These are phyloP conservation scores for Annulohypoxylon nitens DNA, from an alignment of 495 filamentous ascomycete genomes.

Conservation along the genomic window DNA sequence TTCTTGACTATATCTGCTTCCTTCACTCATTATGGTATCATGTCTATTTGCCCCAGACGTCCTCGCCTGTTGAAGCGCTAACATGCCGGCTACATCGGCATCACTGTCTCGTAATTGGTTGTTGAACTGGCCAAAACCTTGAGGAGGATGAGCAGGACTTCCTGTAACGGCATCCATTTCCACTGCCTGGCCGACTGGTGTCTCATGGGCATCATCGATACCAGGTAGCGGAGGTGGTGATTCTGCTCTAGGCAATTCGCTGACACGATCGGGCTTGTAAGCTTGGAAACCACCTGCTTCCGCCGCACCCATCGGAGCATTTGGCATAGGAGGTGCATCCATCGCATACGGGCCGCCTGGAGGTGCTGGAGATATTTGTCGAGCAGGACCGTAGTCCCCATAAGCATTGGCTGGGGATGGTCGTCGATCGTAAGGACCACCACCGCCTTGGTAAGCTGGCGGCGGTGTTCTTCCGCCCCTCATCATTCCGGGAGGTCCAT, in stretches of 20 bases:
- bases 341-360: conserved; percentile 54
- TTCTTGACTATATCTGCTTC: conserved; percentile 76
- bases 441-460: conserved; percentile 59
- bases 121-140: conserved; percentile 60
- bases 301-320: conserved; percentile 38
- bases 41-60: conserved; percentile 55
- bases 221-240: conserved; percentile 75
- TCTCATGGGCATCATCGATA: conserved; percentile 55
- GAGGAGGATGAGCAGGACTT: conserved; percentile 61
- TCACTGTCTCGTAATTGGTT: conserved; percentile 73
- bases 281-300: conserved; percentile 54
- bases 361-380: conserved; percentile 54
- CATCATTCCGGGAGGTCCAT: conserved; percentile 63
- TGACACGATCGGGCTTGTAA: conserved; percentile 57
- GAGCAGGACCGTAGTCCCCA: conserved; percentile 51
- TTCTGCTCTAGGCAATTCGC: conserved; percentile 64
- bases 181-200: conserved; percentile 75
- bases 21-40: conserved; percentile 67
- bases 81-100: conserved; percentile 75
- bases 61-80: conserved; percentile 73
- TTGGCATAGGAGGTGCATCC: conserved; percentile 51
- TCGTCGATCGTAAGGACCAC: conserved; percentile 62
- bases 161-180: conserved; percentile 82
- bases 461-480: conserved; percentile 70
- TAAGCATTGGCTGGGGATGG: conserved; percentile 63